phyloP scores from a whole-genome alignment of 2,329 filamentous ascomycete species.

The Peltaster fructicola region DNA sequence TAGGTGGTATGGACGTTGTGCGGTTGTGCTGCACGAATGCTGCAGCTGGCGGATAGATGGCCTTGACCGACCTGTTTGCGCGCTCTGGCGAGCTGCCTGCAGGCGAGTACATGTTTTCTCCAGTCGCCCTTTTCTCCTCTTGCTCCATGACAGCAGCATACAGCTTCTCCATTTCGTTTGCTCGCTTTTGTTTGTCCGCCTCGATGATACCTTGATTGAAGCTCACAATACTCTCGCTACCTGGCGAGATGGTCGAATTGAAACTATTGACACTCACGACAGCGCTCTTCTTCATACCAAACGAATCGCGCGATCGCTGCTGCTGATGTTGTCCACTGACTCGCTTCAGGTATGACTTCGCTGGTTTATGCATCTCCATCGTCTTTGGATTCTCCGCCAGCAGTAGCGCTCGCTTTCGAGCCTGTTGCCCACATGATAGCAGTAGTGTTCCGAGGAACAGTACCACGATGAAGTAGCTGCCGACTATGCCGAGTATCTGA shows the following conservation, averaged over 20 bases:
- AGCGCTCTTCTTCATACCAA: conserved; percentile 12
- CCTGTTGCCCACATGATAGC: conserved; percentile 28
- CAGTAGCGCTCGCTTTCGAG: conserved; percentile 27
- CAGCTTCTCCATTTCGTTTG: conserved; percentile 72
- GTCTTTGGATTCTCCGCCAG: conserved; percentile 34
- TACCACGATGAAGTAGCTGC: conserved; percentile 63
- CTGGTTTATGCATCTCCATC: conserved; percentile 39
- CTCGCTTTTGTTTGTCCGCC: conserved; percentile 54
- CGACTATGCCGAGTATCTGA: conserved; percentile 69
- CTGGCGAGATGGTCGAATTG: conserved; percentile 27
- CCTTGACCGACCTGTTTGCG: no score
- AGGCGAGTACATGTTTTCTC: conserved; percentile 3
- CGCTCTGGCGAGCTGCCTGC: no score
- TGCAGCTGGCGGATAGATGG: conserved; percentile 2
- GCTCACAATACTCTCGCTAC: conserved; percentile 42
- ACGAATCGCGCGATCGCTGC: conserved; percentile 6
- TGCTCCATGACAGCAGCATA: conserved; percentile 88
- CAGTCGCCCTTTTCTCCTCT: conserved; percentile 38
- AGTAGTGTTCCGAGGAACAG: conserved; percentile 49
- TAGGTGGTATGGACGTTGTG: background rate
- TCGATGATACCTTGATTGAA: conserved; percentile 65
- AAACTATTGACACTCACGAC: conserved; percentile 15
- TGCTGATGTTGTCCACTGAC: no score
- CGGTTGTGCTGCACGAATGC: conserved; percentile 2
- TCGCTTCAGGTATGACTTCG: conserved; percentile 18